Evolutionary conservation across 768 basidiomycete species (phyloP).

Genomic region (Exidia glandulosa): DNA sequence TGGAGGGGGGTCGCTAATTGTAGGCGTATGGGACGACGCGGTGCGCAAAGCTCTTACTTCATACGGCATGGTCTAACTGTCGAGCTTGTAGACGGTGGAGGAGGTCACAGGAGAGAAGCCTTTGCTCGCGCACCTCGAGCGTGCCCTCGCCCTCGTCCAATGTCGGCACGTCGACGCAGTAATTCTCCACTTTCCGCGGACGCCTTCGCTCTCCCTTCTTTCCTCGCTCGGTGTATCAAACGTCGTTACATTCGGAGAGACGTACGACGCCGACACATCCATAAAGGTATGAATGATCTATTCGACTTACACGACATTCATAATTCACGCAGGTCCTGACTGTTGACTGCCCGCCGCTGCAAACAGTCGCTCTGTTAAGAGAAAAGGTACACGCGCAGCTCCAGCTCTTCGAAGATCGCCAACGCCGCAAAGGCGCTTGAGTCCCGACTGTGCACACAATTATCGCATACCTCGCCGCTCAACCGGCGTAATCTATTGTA

Average conservation of each 20-base stretch:
- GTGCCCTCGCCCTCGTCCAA: slow-evolving; percentile 8
- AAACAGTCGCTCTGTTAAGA: neutral
- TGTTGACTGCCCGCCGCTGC: neutral
- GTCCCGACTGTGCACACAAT: no score
- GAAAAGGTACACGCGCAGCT: neutral
- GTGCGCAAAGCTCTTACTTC: no score
- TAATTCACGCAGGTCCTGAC: neutral
- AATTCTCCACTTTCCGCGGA: neutral
- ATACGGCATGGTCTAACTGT: no score
- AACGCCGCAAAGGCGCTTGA: slow-evolving; percentile 2
- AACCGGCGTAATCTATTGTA: neutral
- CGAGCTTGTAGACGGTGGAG: neutral
- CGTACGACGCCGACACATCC: neutral
- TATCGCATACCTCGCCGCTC: neutral
- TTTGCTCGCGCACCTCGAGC: slow-evolving; percentile 4
- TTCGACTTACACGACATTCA: no score
- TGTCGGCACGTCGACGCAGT: slow-evolving; percentile 1
- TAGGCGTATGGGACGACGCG: slow-evolving; percentile 7
- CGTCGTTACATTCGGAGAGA: neutral
- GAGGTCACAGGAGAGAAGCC: slow-evolving; percentile 4
- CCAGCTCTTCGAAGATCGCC: slow-evolving; percentile 1
- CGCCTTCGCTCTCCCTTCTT: neutral
- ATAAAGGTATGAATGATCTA: neutral
- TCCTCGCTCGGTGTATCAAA: neutral
- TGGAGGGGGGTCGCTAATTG: neutral